Conservation (phyloP, 83 land plant genomes). For the Picea abies region DNA sequence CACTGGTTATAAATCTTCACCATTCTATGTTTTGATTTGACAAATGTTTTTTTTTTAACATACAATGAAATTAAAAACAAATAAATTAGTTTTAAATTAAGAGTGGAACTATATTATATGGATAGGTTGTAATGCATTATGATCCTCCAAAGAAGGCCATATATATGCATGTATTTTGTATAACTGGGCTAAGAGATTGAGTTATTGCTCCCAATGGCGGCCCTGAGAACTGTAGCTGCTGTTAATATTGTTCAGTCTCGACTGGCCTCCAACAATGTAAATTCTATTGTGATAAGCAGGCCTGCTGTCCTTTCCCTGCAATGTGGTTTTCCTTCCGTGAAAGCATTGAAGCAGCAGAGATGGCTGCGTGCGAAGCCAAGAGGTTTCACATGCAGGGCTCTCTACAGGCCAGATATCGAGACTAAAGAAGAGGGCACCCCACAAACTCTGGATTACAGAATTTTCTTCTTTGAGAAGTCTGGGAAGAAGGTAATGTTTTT, state of each 20-base stretch:
- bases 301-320: neutral
- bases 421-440: constrained; percentile 69
- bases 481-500: constrained; percentile 63
- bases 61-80: too few species aligned
- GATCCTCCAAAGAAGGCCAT: too few species aligned
- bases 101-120: too few species aligned
- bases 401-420: constrained; percentile 35
- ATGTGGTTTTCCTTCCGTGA: neutral
- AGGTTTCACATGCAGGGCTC: constrained; percentile 37
- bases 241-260: neutral
- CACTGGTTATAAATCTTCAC: too few species aligned
- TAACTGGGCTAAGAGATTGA: too few species aligned
- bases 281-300: neutral
- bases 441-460: constrained; percentile 74
- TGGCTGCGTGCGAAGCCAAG: constrained; percentile 11
- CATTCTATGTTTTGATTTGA: too few species aligned
- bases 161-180: too few species aligned
- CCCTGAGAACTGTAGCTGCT: neutral
- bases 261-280: neutral
- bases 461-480: constrained; percentile 68
- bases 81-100: too few species aligned
- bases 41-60: too few species aligned
- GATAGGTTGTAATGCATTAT: too few species aligned
- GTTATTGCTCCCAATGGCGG: neutral
- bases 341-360: too few species aligned